phyloP scores from a whole-genome alignment of 2,329 filamentous ascomycete species.

The Talaromyces sp. region DNA sequence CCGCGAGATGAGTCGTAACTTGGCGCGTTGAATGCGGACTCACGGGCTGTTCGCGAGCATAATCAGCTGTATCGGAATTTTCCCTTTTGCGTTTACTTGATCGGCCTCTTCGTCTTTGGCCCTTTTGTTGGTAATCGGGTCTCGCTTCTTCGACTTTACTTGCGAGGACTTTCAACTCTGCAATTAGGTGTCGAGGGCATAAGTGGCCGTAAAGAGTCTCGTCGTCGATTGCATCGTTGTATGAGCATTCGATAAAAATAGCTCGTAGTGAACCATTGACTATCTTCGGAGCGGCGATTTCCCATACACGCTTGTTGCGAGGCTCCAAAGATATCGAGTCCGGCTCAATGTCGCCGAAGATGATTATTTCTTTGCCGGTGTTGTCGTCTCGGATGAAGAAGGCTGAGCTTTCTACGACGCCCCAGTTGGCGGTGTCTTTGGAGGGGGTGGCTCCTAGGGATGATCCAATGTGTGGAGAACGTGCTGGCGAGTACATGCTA shows the following conservation, averaged over 20 bases:
- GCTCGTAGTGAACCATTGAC: constrained; percentile 68
- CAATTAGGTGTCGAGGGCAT: constrained; percentile 75
- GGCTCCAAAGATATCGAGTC: constrained; percentile 80
- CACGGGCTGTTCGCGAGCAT: constrained; percentile 24
- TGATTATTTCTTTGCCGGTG: constrained; percentile 74
- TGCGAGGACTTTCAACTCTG: constrained; percentile 73
- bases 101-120: constrained; percentile 32
- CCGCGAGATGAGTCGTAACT: constrained; percentile 19
- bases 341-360: constrained; percentile 95
- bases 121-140: constrained; percentile 30
- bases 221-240: constrained; percentile 75
- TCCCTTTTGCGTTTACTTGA: constrained; percentile 45
- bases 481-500: constrained; percentile 34
- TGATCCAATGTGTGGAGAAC: constrained; percentile 28
- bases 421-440: constrained; percentile 25
- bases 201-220: constrained; percentile 84
- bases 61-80: constrained; percentile 22
- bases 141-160: constrained; percentile 61
- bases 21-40: constrained; percentile 30
- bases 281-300: constrained; percentile 83
- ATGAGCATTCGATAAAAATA: constrained; percentile 95
- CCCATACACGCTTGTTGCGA: constrained; percentile 80
- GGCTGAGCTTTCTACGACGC: constrained; percentile 71
- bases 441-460: constrained; percentile 4
- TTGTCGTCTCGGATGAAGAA: constrained; percentile 82